Base-by-base conservation (phyloP, 2,329 filamentous ascomycete genomes). In the Botrytis fabae region DNA sequence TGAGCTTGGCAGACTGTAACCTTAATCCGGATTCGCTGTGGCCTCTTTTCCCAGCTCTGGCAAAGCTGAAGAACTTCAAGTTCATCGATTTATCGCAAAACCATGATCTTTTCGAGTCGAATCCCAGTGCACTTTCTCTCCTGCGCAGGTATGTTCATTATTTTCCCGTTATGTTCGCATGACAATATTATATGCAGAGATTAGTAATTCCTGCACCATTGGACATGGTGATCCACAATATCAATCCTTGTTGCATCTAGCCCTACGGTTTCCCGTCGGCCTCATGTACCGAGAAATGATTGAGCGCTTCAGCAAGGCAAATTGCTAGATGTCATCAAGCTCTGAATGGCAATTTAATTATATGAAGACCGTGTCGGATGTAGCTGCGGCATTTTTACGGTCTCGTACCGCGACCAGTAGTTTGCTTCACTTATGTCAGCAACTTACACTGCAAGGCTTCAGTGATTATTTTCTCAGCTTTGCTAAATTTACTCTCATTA, bases 11-110 rank as follows among this genome's bases (percentile, higher is more conserved):
- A 1, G 92, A 94, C 78, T 98, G 95, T 83, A 93, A 93, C 73
- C 85, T 99, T 71, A 89, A 88, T 7, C 91, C 94, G 0, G 85
- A 89, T 0, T 90, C 91, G 18, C 84, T 98, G 35, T 92, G 89
- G 81, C 88, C 89, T 71, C 85, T 98, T 20, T 86, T 98, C 69
- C 93, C 94, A 7, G 89, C 89, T 10, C 83, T 98, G 71, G 86
- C 88, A 40, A 89, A 87, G 76, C 84, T 98, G 72, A 86, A 87
- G 2, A 89, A 91, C 75, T 92, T 98, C 80, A 90, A 93, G 32
- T 98, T 98, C 80, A 89, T 99, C 74, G 96, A 98, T 81, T 85
- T 99, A 51, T 97, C 94, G 8, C 94, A 97, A 79, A 98, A 98
- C 78, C 92, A 87, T 46, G 90, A 89, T 32, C 85, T 99, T 25